Percentiles rank a stretch among this genome's conserved stretches.
Conservation (phyloP, 2,329 filamentous ascomycete species). For the Aspergillus piperis region DNA sequence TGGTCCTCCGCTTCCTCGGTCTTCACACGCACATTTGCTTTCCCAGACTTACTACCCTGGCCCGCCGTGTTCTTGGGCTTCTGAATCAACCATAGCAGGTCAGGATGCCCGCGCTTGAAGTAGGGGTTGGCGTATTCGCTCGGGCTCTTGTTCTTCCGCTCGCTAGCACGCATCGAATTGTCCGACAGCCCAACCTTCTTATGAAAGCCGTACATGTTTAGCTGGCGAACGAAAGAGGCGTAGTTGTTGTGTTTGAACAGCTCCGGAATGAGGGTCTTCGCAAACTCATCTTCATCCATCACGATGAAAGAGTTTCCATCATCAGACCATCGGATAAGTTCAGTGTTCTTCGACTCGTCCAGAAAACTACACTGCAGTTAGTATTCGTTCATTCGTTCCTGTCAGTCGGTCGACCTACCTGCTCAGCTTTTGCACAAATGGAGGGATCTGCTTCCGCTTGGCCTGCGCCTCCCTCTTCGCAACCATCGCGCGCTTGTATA, state of each 20-base stretch:
- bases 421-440: slow-evolving; percentile 96
- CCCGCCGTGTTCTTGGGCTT: slow-evolving; percentile 77
- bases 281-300: slow-evolving; percentile 89
- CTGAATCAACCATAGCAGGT: slow-evolving; percentile 92
- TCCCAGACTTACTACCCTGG: slow-evolving; percentile 55
- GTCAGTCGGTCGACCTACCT: slow-evolving; percentile 64
- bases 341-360: slow-evolving; percentile 88
- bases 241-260: slow-evolving; percentile 81
- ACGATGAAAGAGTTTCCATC: slow-evolving; percentile 97
- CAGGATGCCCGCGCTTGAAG: slow-evolving; percentile 89
- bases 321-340: slow-evolving; percentile 95
- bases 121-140: slow-evolving; percentile 98
- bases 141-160: slow-evolving; percentile 94
- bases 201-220: slow-evolving; percentile 67
- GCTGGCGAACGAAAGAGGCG: slow-evolving; percentile 72
- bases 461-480: slow-evolving; percentile 85
- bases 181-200: slow-evolving; percentile 85
- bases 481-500: slow-evolving; percentile 76
- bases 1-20: slow-evolving; percentile 63
- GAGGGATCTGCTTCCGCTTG: slow-evolving; percentile 93
- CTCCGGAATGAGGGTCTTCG: slow-evolving; percentile 71
- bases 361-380: slow-evolving; percentile 68
- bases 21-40: slow-evolving; percentile 44
- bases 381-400: background rate
- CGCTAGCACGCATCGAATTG: slow-evolving; percentile 96